Evolutionary conservation across 768 basidiomycete genomes (phyloP).

Genomic region (Russula lepida): DNA sequence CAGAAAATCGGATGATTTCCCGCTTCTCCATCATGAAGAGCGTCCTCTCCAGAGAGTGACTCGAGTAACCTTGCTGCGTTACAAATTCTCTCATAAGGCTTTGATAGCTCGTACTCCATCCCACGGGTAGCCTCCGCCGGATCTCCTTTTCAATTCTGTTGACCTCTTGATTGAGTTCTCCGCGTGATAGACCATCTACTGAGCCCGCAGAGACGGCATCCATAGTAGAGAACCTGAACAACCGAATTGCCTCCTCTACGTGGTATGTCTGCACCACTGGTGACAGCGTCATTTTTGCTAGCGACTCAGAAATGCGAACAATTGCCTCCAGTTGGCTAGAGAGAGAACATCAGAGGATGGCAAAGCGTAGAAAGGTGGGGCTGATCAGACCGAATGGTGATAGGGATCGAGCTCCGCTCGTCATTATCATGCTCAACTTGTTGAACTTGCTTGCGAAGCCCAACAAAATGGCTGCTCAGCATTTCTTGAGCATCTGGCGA

Average conservation of each 20-base stretch:
- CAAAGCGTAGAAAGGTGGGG: neutral
- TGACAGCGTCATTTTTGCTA: constrained; percentile 89
- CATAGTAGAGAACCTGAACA: constrained; percentile 99
- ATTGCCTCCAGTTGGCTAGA: constrained; percentile 90
- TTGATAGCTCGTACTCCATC: constrained; percentile 96
- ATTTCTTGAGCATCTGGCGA: constrained; percentile 93
- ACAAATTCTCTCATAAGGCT: constrained; percentile 91
- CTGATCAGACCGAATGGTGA: constrained; percentile 78
- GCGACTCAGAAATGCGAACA: constrained; percentile 94
- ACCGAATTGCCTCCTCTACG: constrained; percentile 93
- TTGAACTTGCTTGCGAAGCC: constrained; percentile 86
- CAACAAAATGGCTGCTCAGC: constrained; percentile 92
- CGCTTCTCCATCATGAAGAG: constrained; percentile 90
- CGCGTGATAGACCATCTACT: constrained; percentile 84
- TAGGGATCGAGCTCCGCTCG: constrained; percentile 95
- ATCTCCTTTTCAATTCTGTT: constrained; percentile 82
- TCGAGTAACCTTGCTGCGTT: constrained; percentile 81
- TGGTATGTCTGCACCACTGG: constrained; percentile 84
- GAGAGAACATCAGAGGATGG: neutral
- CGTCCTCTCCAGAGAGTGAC: constrained; percentile 85
- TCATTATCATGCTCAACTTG: constrained; percentile 96
- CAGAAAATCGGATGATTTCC: constrained; percentile 87
- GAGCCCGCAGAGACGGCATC: constrained; percentile 94
- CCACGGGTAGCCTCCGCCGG: constrained; percentile 74
- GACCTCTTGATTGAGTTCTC: constrained; percentile 92